A percentile compares a stretch with the other conserved stretches of the same genome.
Conservation (phyloP, 345 rosid genomes). For the Clausena lansium region DNA sequence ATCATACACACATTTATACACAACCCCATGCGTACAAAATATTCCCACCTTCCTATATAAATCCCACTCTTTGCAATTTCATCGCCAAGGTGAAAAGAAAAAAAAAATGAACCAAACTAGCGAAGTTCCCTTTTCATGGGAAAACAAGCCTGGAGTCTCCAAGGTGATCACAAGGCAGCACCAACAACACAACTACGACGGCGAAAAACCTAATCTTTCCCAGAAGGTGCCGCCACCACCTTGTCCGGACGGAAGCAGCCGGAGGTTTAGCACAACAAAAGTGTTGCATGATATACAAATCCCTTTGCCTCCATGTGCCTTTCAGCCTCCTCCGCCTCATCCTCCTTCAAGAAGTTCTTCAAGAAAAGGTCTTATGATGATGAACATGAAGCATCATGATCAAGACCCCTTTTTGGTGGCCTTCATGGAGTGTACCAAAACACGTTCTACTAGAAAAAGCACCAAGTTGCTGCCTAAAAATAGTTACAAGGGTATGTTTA, state of each 20-base stretch:
- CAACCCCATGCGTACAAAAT: not conserved
- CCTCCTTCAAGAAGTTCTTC: constrained; percentile 14
- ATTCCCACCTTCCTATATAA: not conserved
- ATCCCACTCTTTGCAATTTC: not conserved
- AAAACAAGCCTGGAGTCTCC: constrained; percentile 24
- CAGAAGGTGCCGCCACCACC: constrained; percentile 19
- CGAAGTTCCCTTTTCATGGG: constrained; percentile 16
- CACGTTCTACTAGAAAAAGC: not conserved
- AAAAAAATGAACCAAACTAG: not conserved
- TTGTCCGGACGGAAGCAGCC: not conserved
- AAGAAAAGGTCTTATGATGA: not conserved
- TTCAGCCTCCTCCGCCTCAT: not conserved
- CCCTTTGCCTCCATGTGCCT: constrained; percentile 18
- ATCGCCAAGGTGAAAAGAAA: too few relatives aligned
- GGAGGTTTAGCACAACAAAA: not conserved
- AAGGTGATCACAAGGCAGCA: not conserved
- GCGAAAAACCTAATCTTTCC: not conserved
- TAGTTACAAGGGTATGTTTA: not conserved
- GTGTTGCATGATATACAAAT: constrained; percentile 4
- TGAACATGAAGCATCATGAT: not conserved
- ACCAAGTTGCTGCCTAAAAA: not conserved
- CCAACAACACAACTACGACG: not conserved
- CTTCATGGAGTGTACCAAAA: constrained; percentile 18
- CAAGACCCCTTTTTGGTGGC: constrained; percentile 20
- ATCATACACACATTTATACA: not conserved